phyloP scores from a whole-genome alignment of 805 yeast genomes.

The Teunomyces aglyptinius region DNA sequence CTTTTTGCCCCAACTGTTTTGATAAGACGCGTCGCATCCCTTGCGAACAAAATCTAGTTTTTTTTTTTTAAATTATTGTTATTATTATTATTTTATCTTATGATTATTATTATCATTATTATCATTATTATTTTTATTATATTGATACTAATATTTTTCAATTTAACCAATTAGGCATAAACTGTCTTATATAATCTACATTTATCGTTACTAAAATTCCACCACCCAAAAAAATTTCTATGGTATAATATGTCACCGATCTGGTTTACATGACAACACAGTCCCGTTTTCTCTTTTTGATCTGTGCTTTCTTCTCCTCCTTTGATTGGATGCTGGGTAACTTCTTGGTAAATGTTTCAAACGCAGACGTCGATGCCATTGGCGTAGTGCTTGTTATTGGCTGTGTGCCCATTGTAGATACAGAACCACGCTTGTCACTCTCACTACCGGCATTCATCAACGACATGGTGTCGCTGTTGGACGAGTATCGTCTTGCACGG shows the following conservation, averaged over 20 bases:
- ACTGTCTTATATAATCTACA: too few species aligned
- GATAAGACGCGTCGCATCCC: background rate
- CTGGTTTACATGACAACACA: conserved; percentile 24
- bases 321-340: background rate
- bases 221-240: background rate
- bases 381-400: conserved; percentile 1
- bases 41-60: background rate
- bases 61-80: too few species aligned
- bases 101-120: too few species aligned
- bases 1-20: too few species aligned
- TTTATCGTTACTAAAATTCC: too few species aligned
- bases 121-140: too few species aligned
- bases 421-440: background rate
- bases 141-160: too few species aligned
- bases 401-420: background rate
- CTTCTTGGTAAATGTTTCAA: background rate
- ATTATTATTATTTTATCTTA: too few species aligned
- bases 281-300: conserved; percentile 27
- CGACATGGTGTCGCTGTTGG: background rate
- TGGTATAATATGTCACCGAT: background rate
- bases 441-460: background rate
- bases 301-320: conserved; percentile 11
- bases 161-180: too few species aligned
- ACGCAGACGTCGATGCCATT: background rate
- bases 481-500: conserved; percentile 3